Conservation (phyloP, 257 asterid species). For the Knoxia roxburghii region DNA sequence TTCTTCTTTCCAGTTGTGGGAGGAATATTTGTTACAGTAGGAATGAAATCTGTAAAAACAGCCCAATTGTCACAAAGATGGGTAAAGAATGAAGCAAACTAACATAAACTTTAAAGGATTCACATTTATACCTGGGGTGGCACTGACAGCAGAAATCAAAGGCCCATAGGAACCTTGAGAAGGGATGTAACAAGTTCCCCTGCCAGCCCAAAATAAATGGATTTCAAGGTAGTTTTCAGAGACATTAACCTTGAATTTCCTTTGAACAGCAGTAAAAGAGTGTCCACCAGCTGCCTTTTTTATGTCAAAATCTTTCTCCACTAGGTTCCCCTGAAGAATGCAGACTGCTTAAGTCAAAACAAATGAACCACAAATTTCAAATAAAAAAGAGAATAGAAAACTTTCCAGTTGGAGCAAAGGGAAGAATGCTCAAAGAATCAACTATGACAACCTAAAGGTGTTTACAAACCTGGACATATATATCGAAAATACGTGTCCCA, state of each 20-base stretch:
- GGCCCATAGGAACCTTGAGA: slow-evolving; percentile 64
- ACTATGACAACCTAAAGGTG: too few relatives aligned
- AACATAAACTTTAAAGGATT: background rate
- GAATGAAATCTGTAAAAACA: slow-evolving; percentile 45
- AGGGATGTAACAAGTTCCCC: slow-evolving; percentile 88
- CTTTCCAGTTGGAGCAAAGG: background rate
- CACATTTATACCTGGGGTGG: slow-evolving; percentile 46
- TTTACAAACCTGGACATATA: slow-evolving; percentile 59
- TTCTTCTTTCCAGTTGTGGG: slow-evolving; percentile 30
- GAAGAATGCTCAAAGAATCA: too few relatives aligned
- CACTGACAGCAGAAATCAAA: slow-evolving; percentile 71
- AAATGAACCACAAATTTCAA: background rate
- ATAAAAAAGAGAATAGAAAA: background rate
- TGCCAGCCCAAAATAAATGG: slow-evolving; percentile 91
- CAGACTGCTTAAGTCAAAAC: background rate
- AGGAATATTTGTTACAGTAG: slow-evolving; percentile 48
- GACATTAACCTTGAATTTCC: slow-evolving; percentile 37
- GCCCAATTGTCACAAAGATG: background rate
- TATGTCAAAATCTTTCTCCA: slow-evolving; percentile 57
- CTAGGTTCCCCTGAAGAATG: slow-evolving; percentile 47
- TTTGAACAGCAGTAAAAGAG: slow-evolving; percentile 40
- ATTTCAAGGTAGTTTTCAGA: slow-evolving; percentile 62
- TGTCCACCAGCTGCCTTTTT: slow-evolving; percentile 46
- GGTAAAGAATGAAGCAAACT: background rate
- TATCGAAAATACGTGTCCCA: slow-evolving; percentile 73